These are phyloP conservation scores for Stenogyne calaminthoides DNA, from an alignment of 305 asterid species.

Conservation along the genomic window DNA sequence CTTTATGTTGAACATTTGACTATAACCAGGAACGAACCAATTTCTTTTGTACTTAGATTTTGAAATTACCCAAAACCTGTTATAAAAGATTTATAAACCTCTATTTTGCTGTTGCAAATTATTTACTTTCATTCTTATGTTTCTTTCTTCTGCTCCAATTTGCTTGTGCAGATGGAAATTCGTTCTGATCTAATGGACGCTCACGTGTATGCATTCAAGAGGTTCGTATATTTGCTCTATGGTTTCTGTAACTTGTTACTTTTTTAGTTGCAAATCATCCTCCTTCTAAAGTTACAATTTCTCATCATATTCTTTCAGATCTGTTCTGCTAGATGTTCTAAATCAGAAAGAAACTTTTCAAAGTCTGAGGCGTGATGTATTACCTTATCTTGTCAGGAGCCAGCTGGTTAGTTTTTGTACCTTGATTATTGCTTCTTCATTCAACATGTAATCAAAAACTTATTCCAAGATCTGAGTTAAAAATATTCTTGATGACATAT, in stretches of 20 bases:
- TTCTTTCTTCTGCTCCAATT: constrained; percentile 25
- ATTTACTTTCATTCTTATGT: not conserved
- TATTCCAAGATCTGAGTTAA: constrained; percentile 27
- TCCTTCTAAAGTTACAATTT: constrained; percentile 10
- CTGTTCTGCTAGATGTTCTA: constrained; percentile 83
- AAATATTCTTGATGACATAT: constrained; percentile 32
- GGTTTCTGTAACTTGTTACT: constrained; percentile 30
- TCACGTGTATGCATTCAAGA: constrained; percentile 97
- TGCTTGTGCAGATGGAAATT: constrained; percentile 79
- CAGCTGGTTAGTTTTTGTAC: constrained; percentile 77
- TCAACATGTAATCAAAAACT: not conserved
- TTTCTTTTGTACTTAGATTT: too few species aligned
- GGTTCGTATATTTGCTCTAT: constrained; percentile 55
- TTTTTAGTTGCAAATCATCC: constrained; percentile 21
- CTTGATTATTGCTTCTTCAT: constrained; percentile 9
- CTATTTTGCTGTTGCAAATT: constrained; percentile 15
- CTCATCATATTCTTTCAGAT: constrained; percentile 45
- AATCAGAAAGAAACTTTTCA: constrained; percentile 71
- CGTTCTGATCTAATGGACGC: constrained; percentile 97
- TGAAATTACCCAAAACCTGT: not conserved
- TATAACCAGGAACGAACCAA: too few species aligned
- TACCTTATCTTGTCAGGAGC: constrained; percentile 91
- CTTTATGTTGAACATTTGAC: not conserved
- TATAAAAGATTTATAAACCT: constrained; percentile 16
- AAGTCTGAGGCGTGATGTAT: constrained; percentile 85